A percentile compares a stretch with the other conserved stretches of the same genome.
phyloP scores from a whole-genome alignment of 208 protist genomes.

The Trypanosoma vivax region DNA sequence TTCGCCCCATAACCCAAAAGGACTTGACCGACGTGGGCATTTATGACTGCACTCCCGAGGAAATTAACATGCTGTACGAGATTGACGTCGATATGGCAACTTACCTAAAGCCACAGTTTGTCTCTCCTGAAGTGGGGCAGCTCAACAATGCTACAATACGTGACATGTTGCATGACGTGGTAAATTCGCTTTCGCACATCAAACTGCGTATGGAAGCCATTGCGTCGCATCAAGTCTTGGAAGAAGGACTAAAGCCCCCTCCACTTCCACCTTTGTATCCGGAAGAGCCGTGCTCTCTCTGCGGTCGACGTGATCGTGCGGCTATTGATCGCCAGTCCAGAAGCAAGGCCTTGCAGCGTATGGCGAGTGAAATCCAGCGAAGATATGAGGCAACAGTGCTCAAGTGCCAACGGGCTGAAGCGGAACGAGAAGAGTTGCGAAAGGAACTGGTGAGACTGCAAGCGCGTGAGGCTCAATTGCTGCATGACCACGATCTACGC shows the following conservation, averaged over 20 bases:
- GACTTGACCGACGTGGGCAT: slow-evolving; percentile 61
- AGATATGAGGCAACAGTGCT: slow-evolving; percentile 60
- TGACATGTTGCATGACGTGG: slow-evolving; percentile 69
- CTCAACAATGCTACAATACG: slow-evolving; percentile 45
- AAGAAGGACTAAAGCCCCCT: slow-evolving; percentile 46
- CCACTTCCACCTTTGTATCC: slow-evolving; percentile 57
- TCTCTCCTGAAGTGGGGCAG: slow-evolving; percentile 21
- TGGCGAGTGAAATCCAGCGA: slow-evolving; percentile 65
- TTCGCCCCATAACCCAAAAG: slow-evolving; percentile 31
- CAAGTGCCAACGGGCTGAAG: slow-evolving; percentile 62
- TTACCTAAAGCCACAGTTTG: slow-evolving; percentile 49
- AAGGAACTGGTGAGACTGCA: slow-evolving; percentile 37
- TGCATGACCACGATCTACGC: slow-evolving; percentile 25
- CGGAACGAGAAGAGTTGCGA: slow-evolving; percentile 56
- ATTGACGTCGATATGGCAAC: slow-evolving; percentile 60
- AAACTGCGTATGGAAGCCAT: slow-evolving; percentile 62
- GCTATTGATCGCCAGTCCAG: slow-evolving; percentile 46
- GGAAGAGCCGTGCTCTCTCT: slow-evolving; percentile 63
- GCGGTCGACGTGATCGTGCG: slow-evolving; percentile 50
- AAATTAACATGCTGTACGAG: slow-evolving; percentile 76
- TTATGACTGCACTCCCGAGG: slow-evolving; percentile 63
- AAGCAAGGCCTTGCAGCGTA: slow-evolving; percentile 49
- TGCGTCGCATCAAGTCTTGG: slow-evolving; percentile 45
- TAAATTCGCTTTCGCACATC: slow-evolving; percentile 57
- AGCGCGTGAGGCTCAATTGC: slow-evolving; percentile 19